Evolutionary conservation across 139 green algal species (phyloP), one percentile per base, ranked within the genome.

Genomic region (Prasinococcaceae sp.): DNA sequence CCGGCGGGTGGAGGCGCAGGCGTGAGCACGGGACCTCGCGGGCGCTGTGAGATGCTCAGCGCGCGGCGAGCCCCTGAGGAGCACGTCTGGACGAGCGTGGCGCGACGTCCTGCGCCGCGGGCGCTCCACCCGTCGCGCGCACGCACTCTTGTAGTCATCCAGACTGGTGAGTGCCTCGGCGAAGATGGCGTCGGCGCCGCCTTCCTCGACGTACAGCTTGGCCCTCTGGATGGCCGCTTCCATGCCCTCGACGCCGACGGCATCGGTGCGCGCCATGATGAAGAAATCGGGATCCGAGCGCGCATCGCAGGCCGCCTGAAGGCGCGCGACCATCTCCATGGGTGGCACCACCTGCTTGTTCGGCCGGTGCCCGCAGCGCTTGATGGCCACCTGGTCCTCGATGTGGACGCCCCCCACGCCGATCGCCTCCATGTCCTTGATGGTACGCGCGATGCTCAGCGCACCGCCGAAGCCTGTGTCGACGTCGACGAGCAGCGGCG

Each of bases 221-320:
- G 22, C 26, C 25, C 46, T 8, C 46, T 53, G 19, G 22, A 53
- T 16, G 25, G 46, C 14, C 6, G 25, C 26, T 16, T 53, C 46
- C 9, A 53, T 25, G 8, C 46, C 46, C 46, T 53, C 46, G 46
- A 16, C 17, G 16, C 19, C 46, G 25, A 53, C 16, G 6, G 46
- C 46, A 22, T 53, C 46, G 10, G 46, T 53, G 16, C 46, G 26
- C 17, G 46, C 46, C 46, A 53, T 53, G 46, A 53, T 53, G 46
- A 53, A 33, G 26, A 53, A 53, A 22, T 38, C 28, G 6, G 46
- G 46, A 22, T 53, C 46, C 6, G 10, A 12, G 16, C 46, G 26
- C 14, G 46, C 46, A 16, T 53, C 46, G 19, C 29, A n/a, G 6
- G 46, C 46, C 19, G 46, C 46, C 16, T n/a, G 22, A 22, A 53